Evolutionary conservation across 2,329 filamentous ascomycete species (phyloP).

Genomic region (Sordariomycetes sp.): DNA sequence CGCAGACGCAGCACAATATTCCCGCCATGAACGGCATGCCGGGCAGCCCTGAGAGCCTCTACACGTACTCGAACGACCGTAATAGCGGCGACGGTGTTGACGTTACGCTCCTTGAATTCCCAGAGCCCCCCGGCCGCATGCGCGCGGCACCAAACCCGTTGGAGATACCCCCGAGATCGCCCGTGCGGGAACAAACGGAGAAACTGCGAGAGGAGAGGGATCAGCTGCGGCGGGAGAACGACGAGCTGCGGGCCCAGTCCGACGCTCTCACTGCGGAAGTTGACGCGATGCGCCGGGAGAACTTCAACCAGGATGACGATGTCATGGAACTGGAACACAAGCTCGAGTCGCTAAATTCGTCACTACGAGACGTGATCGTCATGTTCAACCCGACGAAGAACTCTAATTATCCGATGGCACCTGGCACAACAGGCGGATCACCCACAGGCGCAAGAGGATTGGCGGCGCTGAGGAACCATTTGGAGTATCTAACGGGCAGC

Average conservation of each 20-base stretch:
- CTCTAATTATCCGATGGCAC: slow-evolving; percentile 27
- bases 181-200: slow-evolving; percentile 37
- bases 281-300: slow-evolving; percentile 20
- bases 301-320: slow-evolving; percentile 27
- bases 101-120: slow-evolving; percentile 59
- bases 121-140: slow-evolving; percentile 40
- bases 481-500: slow-evolving; percentile 59
- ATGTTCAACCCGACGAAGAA: slow-evolving; percentile 45
- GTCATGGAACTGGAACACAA: slow-evolving; percentile 51
- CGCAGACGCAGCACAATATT: slow-evolving; percentile 14
- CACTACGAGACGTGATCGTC: slow-evolving; percentile 53
- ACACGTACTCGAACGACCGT: slow-evolving; percentile 50
- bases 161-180: slow-evolving; percentile 46
- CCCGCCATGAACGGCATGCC: slow-evolving; percentile 45
- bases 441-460: slow-evolving; percentile 15
- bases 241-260: slow-evolving; percentile 16
- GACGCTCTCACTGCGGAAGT: slow-evolving; percentile 20
- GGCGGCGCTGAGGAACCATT: slow-evolving; percentile 33
- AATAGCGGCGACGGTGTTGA: slow-evolving; percentile 43
- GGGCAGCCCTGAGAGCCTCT: slow-evolving; percentile 65
- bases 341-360: slow-evolving; percentile 54
- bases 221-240: slow-evolving; percentile 30
- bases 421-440: slow-evolving; percentile 14
- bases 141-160: slow-evolving; percentile 27
- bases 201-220: slow-evolving; percentile 34